phyloP scores from a whole-genome alignment of 768 basidiomycete genomes.

The Mycena belliarum region DNA sequence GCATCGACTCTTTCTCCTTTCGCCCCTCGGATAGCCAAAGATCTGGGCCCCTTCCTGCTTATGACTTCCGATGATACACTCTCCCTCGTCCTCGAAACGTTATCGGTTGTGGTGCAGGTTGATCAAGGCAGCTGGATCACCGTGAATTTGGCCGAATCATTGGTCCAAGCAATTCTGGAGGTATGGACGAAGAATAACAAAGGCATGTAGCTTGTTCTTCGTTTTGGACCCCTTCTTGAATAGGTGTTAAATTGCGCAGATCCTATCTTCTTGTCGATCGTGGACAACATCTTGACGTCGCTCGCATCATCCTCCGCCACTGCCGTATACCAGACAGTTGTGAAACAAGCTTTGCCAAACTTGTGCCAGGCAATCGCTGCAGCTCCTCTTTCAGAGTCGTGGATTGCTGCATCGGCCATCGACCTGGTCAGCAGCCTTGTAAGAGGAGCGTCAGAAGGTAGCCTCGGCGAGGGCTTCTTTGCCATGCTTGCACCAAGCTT shows the following conservation, averaged over 20 bases:
- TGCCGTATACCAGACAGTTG: conserved; percentile 70
- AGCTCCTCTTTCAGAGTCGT: conserved; percentile 63
- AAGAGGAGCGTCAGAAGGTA: conserved; percentile 59
- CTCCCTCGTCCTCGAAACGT: conserved; percentile 82
- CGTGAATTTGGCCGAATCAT: conserved; percentile 59
- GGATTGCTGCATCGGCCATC: conserved; percentile 78
- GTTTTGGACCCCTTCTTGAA: neutral
- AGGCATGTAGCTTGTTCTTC: conserved; percentile 48
- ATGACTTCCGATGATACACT: conserved; percentile 86
- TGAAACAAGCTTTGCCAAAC: conserved; percentile 71
- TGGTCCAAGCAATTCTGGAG: conserved; percentile 69
- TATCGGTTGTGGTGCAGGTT: conserved; percentile 77
- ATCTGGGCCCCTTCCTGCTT: conserved; percentile 81
- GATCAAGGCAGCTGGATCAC: conserved; percentile 75
- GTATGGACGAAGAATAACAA: conserved; percentile 88
- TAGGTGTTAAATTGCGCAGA: conserved; percentile 41
- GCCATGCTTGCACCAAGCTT: conserved; percentile 70
- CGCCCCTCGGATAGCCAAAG: conserved; percentile 73
- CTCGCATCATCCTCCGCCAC: conserved; percentile 62
- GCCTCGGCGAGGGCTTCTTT: conserved; percentile 83
- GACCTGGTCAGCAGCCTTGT: conserved; percentile 78
- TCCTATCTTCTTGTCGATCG: conserved; percentile 84
- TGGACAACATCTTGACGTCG: conserved; percentile 76
- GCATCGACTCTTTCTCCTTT: conserved; percentile 61
- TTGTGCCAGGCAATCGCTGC: conserved; percentile 65